These are phyloP conservation scores for Arabidopsis hybrid DNA, from an alignment of 441 rosid genomes.

Conservation along the genomic window DNA sequence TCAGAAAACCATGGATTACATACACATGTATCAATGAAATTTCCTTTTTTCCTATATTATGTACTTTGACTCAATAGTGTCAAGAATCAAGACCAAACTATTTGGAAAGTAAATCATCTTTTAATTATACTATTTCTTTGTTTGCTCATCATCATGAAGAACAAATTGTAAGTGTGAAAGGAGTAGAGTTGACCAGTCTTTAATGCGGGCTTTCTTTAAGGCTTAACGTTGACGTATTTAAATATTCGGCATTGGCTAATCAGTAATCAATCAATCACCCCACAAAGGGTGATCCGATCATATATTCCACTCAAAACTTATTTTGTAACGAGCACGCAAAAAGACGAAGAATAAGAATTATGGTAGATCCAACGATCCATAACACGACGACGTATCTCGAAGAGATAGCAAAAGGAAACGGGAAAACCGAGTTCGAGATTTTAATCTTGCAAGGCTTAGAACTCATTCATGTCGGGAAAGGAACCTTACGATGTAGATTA, in stretches of 20 bases:
- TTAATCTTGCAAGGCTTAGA: constrained; percentile 36
- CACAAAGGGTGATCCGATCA: not conserved
- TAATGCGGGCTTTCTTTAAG: not conserved
- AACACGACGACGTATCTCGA: constrained; percentile 16
- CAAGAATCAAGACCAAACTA: constrained; percentile 5
- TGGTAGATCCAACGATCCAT: constrained; percentile 10
- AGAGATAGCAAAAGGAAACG: constrained; percentile 34
- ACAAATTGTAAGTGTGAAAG: constrained; percentile 1
- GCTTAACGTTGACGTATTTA: too few relatives aligned
- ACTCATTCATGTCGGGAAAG: constrained; percentile 39
- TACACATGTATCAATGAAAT: not conserved
- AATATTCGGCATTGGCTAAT: not conserved
- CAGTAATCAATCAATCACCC: not conserved
- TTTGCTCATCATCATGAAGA: not conserved
- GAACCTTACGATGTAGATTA: constrained; percentile 52
- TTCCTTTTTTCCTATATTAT: not conserved
- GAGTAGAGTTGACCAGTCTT: not conserved
- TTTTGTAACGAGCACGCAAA: not conserved
- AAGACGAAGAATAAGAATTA: not conserved
- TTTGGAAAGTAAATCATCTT: constrained; percentile 32
- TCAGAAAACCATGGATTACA: constrained; percentile 25
- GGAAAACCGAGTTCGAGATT: not conserved
- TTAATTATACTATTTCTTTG: not conserved
- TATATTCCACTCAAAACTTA: not conserved
- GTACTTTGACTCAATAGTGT: constrained; percentile 3